Conservation (phyloP, 2,329 filamentous ascomycete genomes). For the Fusarium citri region DNA sequence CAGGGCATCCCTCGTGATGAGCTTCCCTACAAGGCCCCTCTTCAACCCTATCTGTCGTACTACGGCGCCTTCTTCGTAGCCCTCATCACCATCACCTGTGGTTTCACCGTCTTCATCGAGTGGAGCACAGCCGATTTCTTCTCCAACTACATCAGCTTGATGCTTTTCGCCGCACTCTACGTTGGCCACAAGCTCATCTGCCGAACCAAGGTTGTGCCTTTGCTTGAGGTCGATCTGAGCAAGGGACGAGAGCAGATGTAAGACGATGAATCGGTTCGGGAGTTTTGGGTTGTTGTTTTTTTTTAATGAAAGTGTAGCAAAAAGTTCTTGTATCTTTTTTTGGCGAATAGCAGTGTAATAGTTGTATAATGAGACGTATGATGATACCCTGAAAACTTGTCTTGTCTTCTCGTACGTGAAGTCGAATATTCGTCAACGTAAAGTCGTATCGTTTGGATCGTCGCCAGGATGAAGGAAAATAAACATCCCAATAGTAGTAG, state of each 20-base stretch:
- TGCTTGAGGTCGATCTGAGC: slow-evolving; percentile 53
- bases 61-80: slow-evolving; percentile 75
- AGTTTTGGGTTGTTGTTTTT: slow-evolving; percentile 18
- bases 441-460: neutral
- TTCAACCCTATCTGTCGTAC: slow-evolving; percentile 73
- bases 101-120: slow-evolving; percentile 74
- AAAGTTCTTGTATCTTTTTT: slow-evolving; percentile 26
- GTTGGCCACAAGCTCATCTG: slow-evolving; percentile 68
- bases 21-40: slow-evolving; percentile 70
- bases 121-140: slow-evolving; percentile 73
- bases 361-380: slow-evolving; percentile 40
- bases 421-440: neutral
- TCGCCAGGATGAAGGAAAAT: neutral
- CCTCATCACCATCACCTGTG: slow-evolving; percentile 74
- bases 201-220: slow-evolving; percentile 54
- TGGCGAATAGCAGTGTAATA: slow-evolving; percentile 35
- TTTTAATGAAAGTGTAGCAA: slow-evolving; percentile 21
- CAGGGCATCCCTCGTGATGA: slow-evolving; percentile 67
- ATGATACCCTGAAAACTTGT: slow-evolving; percentile 42
- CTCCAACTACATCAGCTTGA: slow-evolving; percentile 71
- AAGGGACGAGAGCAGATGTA: slow-evolving; percentile 40
- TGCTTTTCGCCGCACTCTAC: slow-evolving; percentile 71
- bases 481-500: neutral
- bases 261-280: slow-evolving; percentile 4
- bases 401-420: neutral